A percentile compares a stretch with the other conserved stretches of the same genome.
Conservation (phyloP, 306 rosid species). For the Vicia sativa region DNA sequence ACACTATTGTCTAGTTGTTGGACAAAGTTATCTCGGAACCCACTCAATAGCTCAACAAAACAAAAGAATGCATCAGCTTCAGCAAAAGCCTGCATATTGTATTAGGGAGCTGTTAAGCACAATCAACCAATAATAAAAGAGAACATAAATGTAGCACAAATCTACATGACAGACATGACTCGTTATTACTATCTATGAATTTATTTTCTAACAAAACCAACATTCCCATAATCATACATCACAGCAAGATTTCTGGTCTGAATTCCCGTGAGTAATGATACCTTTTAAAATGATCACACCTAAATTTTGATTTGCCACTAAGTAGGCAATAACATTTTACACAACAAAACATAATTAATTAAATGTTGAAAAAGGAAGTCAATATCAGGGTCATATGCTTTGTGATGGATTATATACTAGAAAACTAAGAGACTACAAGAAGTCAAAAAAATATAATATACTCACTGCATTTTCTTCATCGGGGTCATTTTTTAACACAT, state of each 20-base stretch:
- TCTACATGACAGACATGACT: background rate
- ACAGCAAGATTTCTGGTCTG: constrained; percentile 12
- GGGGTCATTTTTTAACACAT: constrained; percentile 85
- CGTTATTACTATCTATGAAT: constrained; percentile 12
- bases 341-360: constrained; percentile 6
- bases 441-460: constrained; percentile 20
- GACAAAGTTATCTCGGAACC: constrained; percentile 93
- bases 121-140: constrained; percentile 8
- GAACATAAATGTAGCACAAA: constrained; percentile 17
- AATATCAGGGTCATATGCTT: constrained; percentile 12
- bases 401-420: constrained; percentile 1
- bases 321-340: background rate
- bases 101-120: constrained; percentile 44
- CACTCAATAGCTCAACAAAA: constrained; percentile 95
- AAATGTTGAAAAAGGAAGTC: background rate
- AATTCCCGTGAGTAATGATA: constrained; percentile 4
- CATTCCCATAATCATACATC: constrained; percentile 3
- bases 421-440: constrained; percentile 10
- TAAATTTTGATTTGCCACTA: constrained; percentile 7
- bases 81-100: constrained; percentile 73
- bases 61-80: constrained; percentile 99
- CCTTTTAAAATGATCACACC: background rate
- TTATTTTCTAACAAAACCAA: constrained; percentile 3
- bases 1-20: constrained; percentile 99
- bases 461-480: constrained; percentile 89